Evolutionary conservation across 2,329 filamentous ascomycete genomes (phyloP), one percentile per base, ranked within the genome.

Genomic region (Trichoderma brevicompactum): DNA sequence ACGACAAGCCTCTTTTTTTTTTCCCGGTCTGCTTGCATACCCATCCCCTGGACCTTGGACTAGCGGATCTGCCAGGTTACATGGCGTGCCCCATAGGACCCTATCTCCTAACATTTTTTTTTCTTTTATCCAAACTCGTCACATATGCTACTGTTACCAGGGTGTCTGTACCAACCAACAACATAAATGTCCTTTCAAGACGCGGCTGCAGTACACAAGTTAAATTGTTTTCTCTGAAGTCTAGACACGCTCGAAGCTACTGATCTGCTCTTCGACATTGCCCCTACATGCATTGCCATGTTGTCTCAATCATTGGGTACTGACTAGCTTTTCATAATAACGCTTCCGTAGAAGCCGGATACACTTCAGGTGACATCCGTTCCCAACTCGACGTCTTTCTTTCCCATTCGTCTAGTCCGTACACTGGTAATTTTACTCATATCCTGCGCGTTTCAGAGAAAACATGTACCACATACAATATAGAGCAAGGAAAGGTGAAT

Each of bases 41-140:
- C 59, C 59, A 38, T 59, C 41, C 55, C 55, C 55, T 59, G 55
- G 23, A 28, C 43, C 9, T 19, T 50, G 43, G 19, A 44, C 40
- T 46, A 53, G 59, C 49, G 59, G 49, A 63, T 44, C 59, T 54
- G 23, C 48, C 40, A 53, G 59, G 59, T 53, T 46, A 53, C 59
- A 62, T 62, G 49, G 48, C 49, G 19, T 49, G 36, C 17, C 23
- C 43, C 55, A 36, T 43, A 7, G 38, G 9, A 19, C 40, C 23
- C 28, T n/a, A 58, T 34, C 28, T 38, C 28, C 28, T 15, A 28
- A 28, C n/a, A 8, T 1, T 19, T 48, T 3, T 32, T 32, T 41
- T 17, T 41, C 32, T 13, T 32, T 19, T n/a, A 2, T 32, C 19
- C 7, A 32, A 41, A 34, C 58, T 36, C 19, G 7, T 12, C n/a